Evolutionary conservation across 2,329 filamentous ascomycete genomes (phyloP), one percentile per base, ranked within the genome.

Genomic region (Aspergillus sp.): DNA sequence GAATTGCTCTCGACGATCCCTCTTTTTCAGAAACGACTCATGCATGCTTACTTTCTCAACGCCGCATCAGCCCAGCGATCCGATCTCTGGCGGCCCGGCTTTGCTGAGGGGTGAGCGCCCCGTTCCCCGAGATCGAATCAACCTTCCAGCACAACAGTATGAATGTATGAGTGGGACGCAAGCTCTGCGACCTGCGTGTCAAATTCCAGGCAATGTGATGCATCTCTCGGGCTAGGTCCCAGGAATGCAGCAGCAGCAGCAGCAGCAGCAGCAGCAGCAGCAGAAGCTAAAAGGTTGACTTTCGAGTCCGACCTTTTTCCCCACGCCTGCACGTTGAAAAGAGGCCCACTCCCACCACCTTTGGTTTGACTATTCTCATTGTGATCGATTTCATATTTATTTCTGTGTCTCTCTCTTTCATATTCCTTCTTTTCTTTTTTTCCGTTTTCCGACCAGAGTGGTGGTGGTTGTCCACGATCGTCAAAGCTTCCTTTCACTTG

Each of bases 191-290:
- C 59, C 65, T 70, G 69, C 64, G 66, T 65, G 65, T 65, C 62
- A 67, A 63, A 60, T 63, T 58, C 58, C 61, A 63, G 67, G 64
- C 63, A 67, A 74, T 71, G 69, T 74, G 71, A 73, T 70, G 65
- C 66, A 67, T 73, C 67, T 65, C 67, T 62, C 65, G 61, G 67
- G 56, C 65, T 65, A 62, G 61, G 65, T 58, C 61, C 54, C 61
- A 65, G 57, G 60, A 61, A 58, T 56, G 58, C 63, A 59, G 58
- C 51, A 58, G 30, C 30, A 32, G 32, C 32, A 36, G 32, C 32
- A 36, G 32, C 4, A 36, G 30, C 23, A 25, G 21, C 5, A 23
- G 21, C 28, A n/a, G 19, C 19, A 30, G 30, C 30, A 32, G 30
- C 30, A 32, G 30, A 36, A 36, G 56, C 63, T 58, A 59, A 59